These are phyloP conservation scores for Neopestalotiopsis rosae DNA, from an alignment of 2,329 filamentous ascomycete species.

Conservation along the genomic window DNA sequence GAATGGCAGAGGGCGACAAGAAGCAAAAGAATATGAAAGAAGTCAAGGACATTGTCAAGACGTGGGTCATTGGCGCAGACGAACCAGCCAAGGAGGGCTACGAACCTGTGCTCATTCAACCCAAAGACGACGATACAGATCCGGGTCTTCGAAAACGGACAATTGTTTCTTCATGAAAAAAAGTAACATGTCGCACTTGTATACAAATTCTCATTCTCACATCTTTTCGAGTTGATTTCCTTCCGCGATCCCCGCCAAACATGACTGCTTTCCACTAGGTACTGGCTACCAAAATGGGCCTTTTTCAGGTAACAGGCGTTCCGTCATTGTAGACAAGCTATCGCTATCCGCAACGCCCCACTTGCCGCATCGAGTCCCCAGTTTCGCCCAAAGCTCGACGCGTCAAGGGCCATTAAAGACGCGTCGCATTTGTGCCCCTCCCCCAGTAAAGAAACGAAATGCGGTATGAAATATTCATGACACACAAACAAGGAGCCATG, in stretches of 20 bases:
- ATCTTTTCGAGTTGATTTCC: not conserved
- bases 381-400: not conserved
- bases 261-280: too few relatives aligned
- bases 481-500: not conserved
- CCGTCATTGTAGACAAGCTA: not conserved
- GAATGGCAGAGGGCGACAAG: constrained; percentile 70
- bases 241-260: too few relatives aligned
- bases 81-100: constrained; percentile 32
- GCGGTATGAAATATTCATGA: not conserved
- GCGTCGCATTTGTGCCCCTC: not conserved
- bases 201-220: not conserved
- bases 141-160: constrained; percentile 12
- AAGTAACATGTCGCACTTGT: not conserved
- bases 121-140: constrained; percentile 18
- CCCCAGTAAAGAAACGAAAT: not conserved
- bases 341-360: not conserved
- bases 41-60: constrained; percentile 71
- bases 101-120: constrained; percentile 19
- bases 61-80: constrained; percentile 66
- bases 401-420: not conserved
- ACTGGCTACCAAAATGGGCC: too few relatives aligned
- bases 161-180: constrained; percentile 1
- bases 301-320: not conserved
- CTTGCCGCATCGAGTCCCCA: not conserved
- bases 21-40: constrained; percentile 66